Conservation (phyloP, 257 asterid genomes). For the Phtheirospermum japonicum region DNA sequence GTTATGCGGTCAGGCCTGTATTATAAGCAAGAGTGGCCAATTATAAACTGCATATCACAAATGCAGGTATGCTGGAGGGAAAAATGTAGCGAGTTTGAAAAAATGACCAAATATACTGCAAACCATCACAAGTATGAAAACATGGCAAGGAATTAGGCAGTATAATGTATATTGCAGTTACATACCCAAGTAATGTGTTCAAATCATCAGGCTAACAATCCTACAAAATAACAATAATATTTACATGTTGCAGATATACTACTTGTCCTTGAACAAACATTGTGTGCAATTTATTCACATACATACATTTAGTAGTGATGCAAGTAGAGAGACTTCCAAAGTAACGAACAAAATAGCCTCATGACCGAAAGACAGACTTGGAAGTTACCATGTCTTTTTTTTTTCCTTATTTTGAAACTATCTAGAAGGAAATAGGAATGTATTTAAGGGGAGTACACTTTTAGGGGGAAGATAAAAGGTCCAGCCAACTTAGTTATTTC, state of each 20-base stretch:
- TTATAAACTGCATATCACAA: not conserved
- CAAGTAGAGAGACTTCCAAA: not conserved
- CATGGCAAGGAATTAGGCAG: not conserved
- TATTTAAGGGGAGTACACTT: constrained; percentile 6
- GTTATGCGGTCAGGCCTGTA: constrained; percentile 25
- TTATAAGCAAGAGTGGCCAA: constrained; percentile 13
- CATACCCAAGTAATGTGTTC: not conserved
- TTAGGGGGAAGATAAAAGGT: too few relatives aligned
- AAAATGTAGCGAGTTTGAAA: not conserved
- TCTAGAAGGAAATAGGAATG: not conserved
- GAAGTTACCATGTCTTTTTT: not conserved
- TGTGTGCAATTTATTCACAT: constrained; percentile 5
- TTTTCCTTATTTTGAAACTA: too few relatives aligned
- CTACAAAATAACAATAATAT: not conserved
- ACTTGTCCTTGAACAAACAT: not conserved
- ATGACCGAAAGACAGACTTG: not conserved
- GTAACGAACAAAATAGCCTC: constrained; percentile 12
- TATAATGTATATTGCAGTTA: not conserved
- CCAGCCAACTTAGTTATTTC: not conserved
- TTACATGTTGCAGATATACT: not conserved
- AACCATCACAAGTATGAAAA: not conserved
- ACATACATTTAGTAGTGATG: constrained; percentile 4
- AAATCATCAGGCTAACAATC: not conserved
- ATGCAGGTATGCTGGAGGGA: not conserved
- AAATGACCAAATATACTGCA: not conserved